A percentile compares a stretch with the other conserved stretches of the same genome.
phyloP scores from a whole-genome alignment of 2,329 filamentous ascomycete genomes.

The Fusarium sp. region DNA sequence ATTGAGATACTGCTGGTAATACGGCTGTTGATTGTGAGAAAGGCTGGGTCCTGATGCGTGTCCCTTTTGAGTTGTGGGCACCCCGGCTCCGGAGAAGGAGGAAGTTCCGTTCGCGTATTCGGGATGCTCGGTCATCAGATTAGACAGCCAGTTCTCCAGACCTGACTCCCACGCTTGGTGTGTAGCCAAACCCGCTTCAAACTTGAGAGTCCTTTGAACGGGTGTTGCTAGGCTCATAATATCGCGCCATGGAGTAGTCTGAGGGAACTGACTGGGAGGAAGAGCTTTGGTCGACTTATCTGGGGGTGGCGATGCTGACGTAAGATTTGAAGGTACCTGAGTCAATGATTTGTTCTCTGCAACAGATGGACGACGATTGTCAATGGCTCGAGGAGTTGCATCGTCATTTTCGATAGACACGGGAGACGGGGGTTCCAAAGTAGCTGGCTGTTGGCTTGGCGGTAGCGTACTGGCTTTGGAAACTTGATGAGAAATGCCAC shows the following conservation, averaged over 20 bases:
- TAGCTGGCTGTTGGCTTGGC: constrained; percentile 27
- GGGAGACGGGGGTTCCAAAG: constrained; percentile 54
- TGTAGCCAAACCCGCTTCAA: constrained; percentile 74
- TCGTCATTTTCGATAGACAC: constrained; percentile 50
- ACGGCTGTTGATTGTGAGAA: constrained; percentile 53
- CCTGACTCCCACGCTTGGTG: constrained; percentile 79
- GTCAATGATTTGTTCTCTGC: constrained; percentile 52
- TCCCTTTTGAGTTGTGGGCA: constrained; percentile 24
- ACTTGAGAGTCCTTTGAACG: constrained; percentile 75
- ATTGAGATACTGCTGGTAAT: constrained; percentile 65
- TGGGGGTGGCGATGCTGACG: constrained; percentile 49
- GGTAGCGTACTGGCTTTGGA: constrained; percentile 35
- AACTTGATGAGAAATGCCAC: constrained; percentile 37
- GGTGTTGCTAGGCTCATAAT: constrained; percentile 75
- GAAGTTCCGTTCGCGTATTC: constrained; percentile 55
- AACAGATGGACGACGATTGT: constrained; percentile 48
- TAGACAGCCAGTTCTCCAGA: constrained; percentile 65
- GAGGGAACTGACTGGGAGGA: constrained; percentile 26
- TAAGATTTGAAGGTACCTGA: constrained; percentile 45
- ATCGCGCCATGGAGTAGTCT: constrained; percentile 72
- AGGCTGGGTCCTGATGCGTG: constrained; percentile 35
- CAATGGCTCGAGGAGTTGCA: constrained; percentile 32
- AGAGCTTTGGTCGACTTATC: constrained; percentile 38
- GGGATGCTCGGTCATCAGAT: constrained; percentile 55
- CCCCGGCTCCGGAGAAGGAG: constrained; percentile 39